phyloP scores from a whole-genome alignment of 2,329 filamentous ascomycete genomes.

The Xylariaceae sp. region DNA sequence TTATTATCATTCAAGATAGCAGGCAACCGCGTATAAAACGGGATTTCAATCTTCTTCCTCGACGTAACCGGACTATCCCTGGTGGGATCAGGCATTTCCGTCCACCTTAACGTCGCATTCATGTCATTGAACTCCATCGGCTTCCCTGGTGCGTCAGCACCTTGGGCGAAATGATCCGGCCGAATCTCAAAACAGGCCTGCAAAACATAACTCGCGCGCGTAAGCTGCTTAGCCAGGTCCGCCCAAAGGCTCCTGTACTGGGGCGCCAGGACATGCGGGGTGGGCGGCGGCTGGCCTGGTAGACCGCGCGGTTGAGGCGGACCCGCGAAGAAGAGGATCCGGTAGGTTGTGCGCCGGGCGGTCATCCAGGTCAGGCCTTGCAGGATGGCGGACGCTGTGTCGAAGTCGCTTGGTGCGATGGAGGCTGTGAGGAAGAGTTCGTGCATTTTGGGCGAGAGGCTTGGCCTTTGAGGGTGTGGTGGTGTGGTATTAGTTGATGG shows the following conservation, averaged over 20 bases:
- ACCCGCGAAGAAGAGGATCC: constrained; percentile 53
- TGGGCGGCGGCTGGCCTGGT: constrained; percentile 31
- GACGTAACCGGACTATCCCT: constrained; percentile 46
- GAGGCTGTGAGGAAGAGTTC: constrained; percentile 56
- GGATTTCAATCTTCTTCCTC: constrained; percentile 55
- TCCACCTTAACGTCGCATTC: constrained; percentile 52
- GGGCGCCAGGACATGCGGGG: constrained; percentile 7
- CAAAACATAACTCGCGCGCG: constrained; percentile 54
- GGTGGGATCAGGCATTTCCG: constrained; percentile 57
- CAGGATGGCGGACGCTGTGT: constrained; percentile 48
- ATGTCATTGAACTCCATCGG: constrained; percentile 39
- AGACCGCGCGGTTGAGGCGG: constrained; percentile 44
- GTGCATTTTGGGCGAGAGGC: constrained; percentile 42
- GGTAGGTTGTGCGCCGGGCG: constrained; percentile 45
- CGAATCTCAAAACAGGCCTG: constrained; percentile 53
- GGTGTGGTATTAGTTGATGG: too few species aligned
- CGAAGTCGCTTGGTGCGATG: constrained; percentile 47
- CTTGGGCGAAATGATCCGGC: constrained; percentile 41
- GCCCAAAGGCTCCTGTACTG: constrained; percentile 39
- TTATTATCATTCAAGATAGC: constrained; percentile 49
- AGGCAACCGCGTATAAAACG: constrained; percentile 46
- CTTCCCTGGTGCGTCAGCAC: too few species aligned
- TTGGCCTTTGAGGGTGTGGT: too few species aligned
- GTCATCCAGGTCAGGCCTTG: constrained; percentile 56
- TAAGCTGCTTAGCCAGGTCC: constrained; percentile 51